Evolutionary conservation across 371 early-diverging fungal species (phyloP).

Genomic region (Mortierella sp.): DNA sequence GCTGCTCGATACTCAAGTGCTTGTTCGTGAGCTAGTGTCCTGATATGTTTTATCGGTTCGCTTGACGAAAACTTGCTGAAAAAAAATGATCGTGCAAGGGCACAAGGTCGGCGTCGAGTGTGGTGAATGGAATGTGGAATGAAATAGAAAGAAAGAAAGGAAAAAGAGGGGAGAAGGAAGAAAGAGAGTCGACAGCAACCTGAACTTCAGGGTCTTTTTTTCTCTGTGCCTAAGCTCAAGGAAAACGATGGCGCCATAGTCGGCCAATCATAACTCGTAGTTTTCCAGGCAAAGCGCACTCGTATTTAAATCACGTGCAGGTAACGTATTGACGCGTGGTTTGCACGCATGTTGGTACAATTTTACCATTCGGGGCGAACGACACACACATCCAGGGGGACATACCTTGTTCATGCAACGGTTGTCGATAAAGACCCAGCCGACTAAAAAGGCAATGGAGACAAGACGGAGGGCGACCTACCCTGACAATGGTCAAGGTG

Average conservation of each 20-base stretch:
- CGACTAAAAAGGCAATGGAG: no score
- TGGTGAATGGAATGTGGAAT: no score
- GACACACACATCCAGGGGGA: no score
- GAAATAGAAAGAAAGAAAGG: not conserved
- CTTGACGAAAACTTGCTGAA: not conserved
- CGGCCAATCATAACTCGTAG: not conserved
- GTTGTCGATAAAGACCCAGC: no score
- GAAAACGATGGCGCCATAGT: slow-evolving; percentile 2
- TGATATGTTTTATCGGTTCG: not conserved
- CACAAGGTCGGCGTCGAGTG: no score
- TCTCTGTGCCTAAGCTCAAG: not conserved
- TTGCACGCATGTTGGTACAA: not conserved
- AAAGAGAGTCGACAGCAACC: not conserved
- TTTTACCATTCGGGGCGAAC: no score
- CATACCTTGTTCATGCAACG: no score
- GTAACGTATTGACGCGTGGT: not conserved
- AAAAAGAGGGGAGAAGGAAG: not conserved
- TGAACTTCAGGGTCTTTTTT: not conserved
- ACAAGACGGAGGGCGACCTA: no score
- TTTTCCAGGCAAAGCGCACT: not conserved
- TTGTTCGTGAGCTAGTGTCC: not conserved
- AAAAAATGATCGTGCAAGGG: not conserved
- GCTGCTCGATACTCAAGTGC: not conserved
- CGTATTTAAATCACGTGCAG: not conserved
- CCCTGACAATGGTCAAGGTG: no score